Percentiles rank a stretch among this genome's conserved stretches.
Conservation (phyloP, 257 asterid genomes). For the Jacaranda copaia region DNA sequence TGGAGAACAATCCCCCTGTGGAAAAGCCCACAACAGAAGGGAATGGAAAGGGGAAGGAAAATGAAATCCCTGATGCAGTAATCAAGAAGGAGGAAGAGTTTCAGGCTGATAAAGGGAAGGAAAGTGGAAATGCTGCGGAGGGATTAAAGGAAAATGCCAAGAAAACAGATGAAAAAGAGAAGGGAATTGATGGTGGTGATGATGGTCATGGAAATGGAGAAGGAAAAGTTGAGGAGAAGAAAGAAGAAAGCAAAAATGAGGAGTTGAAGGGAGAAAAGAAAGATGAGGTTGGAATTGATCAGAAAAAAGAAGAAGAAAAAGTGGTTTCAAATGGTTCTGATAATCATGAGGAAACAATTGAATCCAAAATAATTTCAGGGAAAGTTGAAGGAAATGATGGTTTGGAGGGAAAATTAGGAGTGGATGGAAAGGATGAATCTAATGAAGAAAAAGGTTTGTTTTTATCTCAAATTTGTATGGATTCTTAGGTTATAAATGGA, state of each 20-base stretch:
- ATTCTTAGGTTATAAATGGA: neutral
- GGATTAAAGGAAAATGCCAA: neutral
- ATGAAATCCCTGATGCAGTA: neutral
- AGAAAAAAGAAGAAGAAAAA: conserved; percentile 31
- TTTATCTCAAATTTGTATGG: no score
- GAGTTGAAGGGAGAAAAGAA: conserved; percentile 23
- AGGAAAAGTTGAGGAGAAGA: conserved; percentile 34
- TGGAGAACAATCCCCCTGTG: conserved; percentile 12
- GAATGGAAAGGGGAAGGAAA: conserved; percentile 19
- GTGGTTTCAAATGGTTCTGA: conserved; percentile 16
- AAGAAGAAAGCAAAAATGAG: conserved; percentile 24
- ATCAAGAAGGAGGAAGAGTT: conserved; percentile 2
- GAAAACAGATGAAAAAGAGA: conserved; percentile 33
- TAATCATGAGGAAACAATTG: conserved; percentile 20
- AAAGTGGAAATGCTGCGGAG: no score
- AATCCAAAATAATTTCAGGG: conserved; percentile 9
- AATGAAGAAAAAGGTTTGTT: conserved; percentile 49
- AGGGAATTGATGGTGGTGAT: neutral
- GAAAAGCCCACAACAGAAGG: conserved; percentile 22
- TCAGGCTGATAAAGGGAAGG: conserved; percentile 3
- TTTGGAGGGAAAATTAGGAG: conserved; percentile 30
- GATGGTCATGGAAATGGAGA: conserved; percentile 26
- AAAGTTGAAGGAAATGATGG: conserved; percentile 13
- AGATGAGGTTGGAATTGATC: neutral
- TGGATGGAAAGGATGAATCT: conserved; percentile 33